These are phyloP conservation scores for Dioscorea cayenensis DNA, from an alignment of 116 monocot species.

Conservation along the genomic window DNA sequence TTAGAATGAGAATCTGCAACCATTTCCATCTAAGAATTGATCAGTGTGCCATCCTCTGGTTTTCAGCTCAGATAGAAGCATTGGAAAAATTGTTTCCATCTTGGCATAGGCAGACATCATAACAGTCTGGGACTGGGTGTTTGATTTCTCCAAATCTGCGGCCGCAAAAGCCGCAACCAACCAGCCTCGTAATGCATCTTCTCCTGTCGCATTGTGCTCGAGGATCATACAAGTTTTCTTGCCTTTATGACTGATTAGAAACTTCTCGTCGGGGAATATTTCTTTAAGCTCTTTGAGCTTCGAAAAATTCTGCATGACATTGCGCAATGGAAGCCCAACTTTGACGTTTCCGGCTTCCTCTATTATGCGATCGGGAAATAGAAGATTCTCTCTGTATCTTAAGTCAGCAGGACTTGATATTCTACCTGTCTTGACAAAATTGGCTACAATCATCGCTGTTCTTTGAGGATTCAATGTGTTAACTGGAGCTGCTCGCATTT, in stretches of 20 bases:
- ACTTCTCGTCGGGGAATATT: slow-evolving; percentile 61
- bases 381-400: slow-evolving; percentile 71
- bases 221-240: slow-evolving; percentile 51
- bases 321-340: slow-evolving; percentile 59
- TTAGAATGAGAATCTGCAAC: slow-evolving; percentile 45
- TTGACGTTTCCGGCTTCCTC: slow-evolving; percentile 83
- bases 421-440: slow-evolving; percentile 68
- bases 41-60: slow-evolving; percentile 85
- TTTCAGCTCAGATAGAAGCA: slow-evolving; percentile 65
- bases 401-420: slow-evolving; percentile 74
- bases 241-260: slow-evolving; percentile 40
- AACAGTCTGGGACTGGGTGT: neutral
- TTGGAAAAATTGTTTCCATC: slow-evolving; percentile 66
- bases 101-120: slow-evolving; percentile 33
- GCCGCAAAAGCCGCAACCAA: slow-evolving; percentile 70
- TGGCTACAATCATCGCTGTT: slow-evolving; percentile 85
- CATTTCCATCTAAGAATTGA: slow-evolving; percentile 83
- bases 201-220: slow-evolving; percentile 58
- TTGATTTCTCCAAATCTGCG: slow-evolving; percentile 40
- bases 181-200: slow-evolving; percentile 83
- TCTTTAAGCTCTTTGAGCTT: slow-evolving; percentile 44
- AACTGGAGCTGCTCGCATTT: slow-evolving; percentile 86
- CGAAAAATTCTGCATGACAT: slow-evolving; percentile 38
- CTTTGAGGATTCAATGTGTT: slow-evolving; percentile 92
- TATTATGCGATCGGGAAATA: slow-evolving; percentile 69